A percentile compares a stretch with the other conserved stretches of the same genome.
Conservation (phyloP, 768 basidiomycete species). For the Tricholoma matsutake region DNA sequence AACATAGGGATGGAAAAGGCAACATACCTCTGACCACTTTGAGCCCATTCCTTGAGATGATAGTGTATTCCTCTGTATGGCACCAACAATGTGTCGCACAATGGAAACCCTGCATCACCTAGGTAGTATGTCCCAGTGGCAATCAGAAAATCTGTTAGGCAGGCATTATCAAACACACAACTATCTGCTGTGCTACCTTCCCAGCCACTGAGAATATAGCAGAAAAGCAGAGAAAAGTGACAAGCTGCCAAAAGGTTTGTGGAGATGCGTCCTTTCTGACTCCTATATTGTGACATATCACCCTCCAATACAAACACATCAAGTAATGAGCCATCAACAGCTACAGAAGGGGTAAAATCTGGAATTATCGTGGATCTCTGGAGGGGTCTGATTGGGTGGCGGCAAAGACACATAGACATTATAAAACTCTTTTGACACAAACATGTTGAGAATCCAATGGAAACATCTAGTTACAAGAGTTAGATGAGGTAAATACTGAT, state of each 20-base stretch:
- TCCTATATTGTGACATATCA: slow-evolving; percentile 10
- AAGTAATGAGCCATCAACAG: slow-evolving; percentile 34
- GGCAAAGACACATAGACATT: slow-evolving; percentile 4
- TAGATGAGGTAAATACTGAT: neutral
- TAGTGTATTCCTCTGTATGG: slow-evolving; percentile 35
- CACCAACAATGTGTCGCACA: slow-evolving; percentile 31
- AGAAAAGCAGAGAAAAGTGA: slow-evolving; percentile 30
- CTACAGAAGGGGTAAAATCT: slow-evolving; percentile 31
- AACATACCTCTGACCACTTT: neutral
- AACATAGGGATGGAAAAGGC: neutral
- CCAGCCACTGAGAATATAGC: slow-evolving; percentile 37
- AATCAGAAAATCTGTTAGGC: slow-evolving; percentile 24
- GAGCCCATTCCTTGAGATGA: slow-evolving; percentile 20
- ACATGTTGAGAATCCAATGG: slow-evolving; percentile 14
- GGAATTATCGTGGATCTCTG: slow-evolving; percentile 22
- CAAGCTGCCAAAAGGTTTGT: slow-evolving; percentile 26
- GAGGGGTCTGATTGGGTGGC: slow-evolving; percentile 12
- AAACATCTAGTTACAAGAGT: slow-evolving; percentile 17
- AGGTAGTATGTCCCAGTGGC: slow-evolving; percentile 31
- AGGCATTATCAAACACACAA: slow-evolving; percentile 27
- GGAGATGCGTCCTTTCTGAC: slow-evolving; percentile 24
- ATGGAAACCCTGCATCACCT: slow-evolving; percentile 34
- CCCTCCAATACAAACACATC: slow-evolving; percentile 11
- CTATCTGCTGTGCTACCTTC: slow-evolving; percentile 35
- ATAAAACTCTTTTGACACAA: slow-evolving; percentile 9